Conservation (phyloP, 495 filamentous ascomycete genomes). For the Tuber magnatum region DNA sequence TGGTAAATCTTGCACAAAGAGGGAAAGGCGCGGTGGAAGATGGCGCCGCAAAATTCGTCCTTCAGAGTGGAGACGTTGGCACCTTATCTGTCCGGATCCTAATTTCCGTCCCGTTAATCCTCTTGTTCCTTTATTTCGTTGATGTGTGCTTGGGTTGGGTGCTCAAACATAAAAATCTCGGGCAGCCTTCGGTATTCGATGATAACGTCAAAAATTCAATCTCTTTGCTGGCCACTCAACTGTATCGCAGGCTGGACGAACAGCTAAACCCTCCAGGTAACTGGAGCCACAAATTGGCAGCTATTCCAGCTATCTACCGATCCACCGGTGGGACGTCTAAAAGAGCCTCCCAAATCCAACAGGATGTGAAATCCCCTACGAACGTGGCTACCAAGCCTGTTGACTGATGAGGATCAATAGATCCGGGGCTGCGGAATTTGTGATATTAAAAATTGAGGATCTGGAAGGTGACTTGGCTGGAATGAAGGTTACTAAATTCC, state of each 20-base stretch:
- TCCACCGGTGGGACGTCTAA: too few relatives aligned
- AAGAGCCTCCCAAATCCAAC: too few relatives aligned
- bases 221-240: background rate
- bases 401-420: too few relatives aligned
- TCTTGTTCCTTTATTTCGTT: background rate
- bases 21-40: background rate
- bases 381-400: too few relatives aligned
- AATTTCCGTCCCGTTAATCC: background rate
- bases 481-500: background rate
- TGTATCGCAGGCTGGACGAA: background rate
- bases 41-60: background rate
- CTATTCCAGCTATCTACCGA: too few relatives aligned
- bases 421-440: too few relatives aligned
- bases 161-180: background rate
- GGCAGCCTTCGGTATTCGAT: too few relatives aligned
- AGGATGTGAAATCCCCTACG: too few relatives aligned
- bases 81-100: background rate
- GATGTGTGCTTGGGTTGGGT: background rate
- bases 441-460: background rate
- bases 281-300: too few relatives aligned
- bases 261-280: too few relatives aligned
- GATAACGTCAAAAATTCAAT: too few relatives aligned
- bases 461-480: background rate
- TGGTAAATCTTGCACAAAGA: background rate
- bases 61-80: background rate